A percentile compares a stretch with the other conserved stretches of the same genome.
Conservation (phyloP, 441 rosid genomes). For the Populus hybrid region DNA sequence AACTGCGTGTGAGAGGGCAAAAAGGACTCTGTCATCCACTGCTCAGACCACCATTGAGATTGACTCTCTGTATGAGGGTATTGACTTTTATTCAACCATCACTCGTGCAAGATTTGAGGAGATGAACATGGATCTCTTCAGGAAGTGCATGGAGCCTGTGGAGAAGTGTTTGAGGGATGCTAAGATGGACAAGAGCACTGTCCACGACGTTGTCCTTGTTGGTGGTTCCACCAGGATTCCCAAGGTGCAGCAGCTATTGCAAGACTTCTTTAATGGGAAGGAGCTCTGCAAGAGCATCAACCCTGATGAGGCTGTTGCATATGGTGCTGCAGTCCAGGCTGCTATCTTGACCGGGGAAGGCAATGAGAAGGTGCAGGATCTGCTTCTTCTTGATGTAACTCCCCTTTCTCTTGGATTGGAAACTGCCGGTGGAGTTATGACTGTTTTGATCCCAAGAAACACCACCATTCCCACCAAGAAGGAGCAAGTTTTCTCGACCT, state of each 20-base stretch:
- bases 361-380: constrained; percentile 72
- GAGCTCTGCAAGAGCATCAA: constrained; percentile 80
- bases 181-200: constrained; percentile 66
- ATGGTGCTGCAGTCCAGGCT: constrained; percentile 78
- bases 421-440: constrained; percentile 56
- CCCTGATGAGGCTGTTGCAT: constrained; percentile 79
- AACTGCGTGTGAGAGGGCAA: constrained; percentile 54
- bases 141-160: constrained; percentile 81
- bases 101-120: constrained; percentile 69
- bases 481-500: constrained; percentile 58
- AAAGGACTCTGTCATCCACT: constrained; percentile 49
- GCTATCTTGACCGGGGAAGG: constrained; percentile 74
- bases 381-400: constrained; percentile 63
- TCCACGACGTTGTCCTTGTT: constrained; percentile 80
- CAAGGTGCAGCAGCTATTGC: constrained; percentile 73
- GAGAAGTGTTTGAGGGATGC: constrained; percentile 81
- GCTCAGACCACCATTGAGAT: constrained; percentile 69
- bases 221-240: constrained; percentile 88
- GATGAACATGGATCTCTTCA: constrained; percentile 68
- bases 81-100: constrained; percentile 65
- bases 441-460: constrained; percentile 60
- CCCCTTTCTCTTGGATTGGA: constrained; percentile 57
- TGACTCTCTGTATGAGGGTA: constrained; percentile 61
- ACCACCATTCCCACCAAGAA: constrained; percentile 70
- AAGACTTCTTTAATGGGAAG: constrained; percentile 77